A percentile compares a stretch with the other conserved stretches of the same genome.
Conservation (phyloP, 176 grass and related monocot genomes). For the Eremochloa ophiuroides region DNA sequence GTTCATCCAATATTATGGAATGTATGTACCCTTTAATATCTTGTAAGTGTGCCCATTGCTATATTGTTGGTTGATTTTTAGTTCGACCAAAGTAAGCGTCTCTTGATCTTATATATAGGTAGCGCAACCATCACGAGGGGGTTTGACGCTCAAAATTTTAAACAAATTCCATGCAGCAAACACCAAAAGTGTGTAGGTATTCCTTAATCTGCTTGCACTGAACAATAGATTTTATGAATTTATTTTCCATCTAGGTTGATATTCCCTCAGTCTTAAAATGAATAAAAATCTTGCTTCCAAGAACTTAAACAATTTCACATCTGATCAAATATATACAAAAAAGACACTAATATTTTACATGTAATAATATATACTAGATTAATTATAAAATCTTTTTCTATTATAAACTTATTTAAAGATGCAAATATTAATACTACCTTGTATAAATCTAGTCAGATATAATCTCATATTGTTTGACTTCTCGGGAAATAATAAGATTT, state of each 20-base stretch:
- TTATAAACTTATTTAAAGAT: neutral
- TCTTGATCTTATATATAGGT: neutral
- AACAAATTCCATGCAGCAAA: neutral
- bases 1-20: neutral
- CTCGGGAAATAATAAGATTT: neutral
- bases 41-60: constrained; percentile 8
- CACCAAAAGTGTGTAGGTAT: neutral
- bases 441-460: neutral
- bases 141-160: neutral
- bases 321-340: neutral
- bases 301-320: neutral
- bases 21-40: constrained; percentile 16
- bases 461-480: neutral
- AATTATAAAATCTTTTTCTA: neutral
- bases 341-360: no score
- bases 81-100: neutral
- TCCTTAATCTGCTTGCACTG: neutral
- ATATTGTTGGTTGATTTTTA: constrained; percentile 34
- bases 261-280: neutral
- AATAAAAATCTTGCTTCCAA: neutral
- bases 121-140: neutral
- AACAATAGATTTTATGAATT: neutral
- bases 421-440: neutral
- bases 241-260: neutral
- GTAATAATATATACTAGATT: neutral